Conservation (phyloP, 257 asterid species). For the Nicotiana noctiflora region DNA sequence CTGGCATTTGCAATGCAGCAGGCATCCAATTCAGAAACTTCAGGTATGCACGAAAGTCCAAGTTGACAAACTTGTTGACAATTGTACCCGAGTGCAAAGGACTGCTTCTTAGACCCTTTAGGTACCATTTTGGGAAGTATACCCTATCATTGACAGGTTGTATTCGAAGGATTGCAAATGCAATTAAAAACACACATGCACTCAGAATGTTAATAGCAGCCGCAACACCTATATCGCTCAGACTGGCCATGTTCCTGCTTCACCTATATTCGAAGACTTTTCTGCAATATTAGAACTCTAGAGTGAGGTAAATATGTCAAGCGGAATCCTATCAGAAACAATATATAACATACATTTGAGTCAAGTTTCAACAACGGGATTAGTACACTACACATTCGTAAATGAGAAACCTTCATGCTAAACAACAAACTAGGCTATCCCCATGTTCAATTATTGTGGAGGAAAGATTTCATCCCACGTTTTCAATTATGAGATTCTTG, state of each 20-base stretch:
- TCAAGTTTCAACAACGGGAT: background rate
- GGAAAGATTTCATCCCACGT: background rate
- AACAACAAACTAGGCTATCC: background rate
- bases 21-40: constrained; percentile 90
- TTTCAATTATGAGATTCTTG: background rate
- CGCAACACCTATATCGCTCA: constrained; percentile 68
- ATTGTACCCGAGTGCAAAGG: constrained; percentile 64
- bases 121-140: constrained; percentile 96
- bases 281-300: constrained; percentile 14
- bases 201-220: constrained; percentile 71
- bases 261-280: constrained; percentile 17
- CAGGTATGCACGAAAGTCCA: constrained; percentile 70
- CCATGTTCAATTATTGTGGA: background rate
- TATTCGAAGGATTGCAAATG: constrained; percentile 81
- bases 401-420: background rate
- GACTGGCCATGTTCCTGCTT: constrained; percentile 56
- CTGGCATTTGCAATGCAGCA: constrained; percentile 88
- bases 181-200: constrained; percentile 70
- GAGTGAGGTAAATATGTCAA: background rate
- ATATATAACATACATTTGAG: background rate
- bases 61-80: constrained; percentile 64
- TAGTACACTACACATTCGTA: background rate
- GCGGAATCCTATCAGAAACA: background rate
- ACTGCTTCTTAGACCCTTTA: constrained; percentile 69
- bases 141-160: constrained; percentile 93